Percentiles rank a stretch among this genome's conserved stretches.
These are phyloP conservation scores for Cubamyces lactineus DNA, from an alignment of 768 basidiomycete species.

Conservation along the genomic window DNA sequence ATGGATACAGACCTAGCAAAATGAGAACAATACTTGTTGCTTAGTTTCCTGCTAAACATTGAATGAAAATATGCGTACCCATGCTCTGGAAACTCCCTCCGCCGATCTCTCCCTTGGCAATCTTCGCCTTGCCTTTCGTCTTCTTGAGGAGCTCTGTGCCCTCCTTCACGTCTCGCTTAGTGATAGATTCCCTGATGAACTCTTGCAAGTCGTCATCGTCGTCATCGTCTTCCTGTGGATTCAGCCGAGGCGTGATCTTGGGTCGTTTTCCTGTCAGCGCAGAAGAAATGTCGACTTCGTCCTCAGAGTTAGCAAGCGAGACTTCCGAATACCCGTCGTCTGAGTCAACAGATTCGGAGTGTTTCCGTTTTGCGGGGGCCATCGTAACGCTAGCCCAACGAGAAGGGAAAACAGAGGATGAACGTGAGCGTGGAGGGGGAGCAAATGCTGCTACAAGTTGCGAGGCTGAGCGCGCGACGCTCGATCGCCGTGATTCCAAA, in stretches of 20 bases:
- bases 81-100: constrained; percentile 97
- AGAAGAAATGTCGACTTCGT: constrained; percentile 65
- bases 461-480: not conserved
- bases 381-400: not conserved
- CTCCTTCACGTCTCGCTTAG: constrained; percentile 71
- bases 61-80: constrained; percentile 56
- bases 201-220: constrained; percentile 56
- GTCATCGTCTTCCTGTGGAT: constrained; percentile 28
- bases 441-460: not conserved
- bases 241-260: not conserved
- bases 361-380: constrained; percentile 19
- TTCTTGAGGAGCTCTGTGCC: constrained; percentile 81
- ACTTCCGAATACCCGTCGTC: constrained; percentile 16
- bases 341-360: constrained; percentile 5
- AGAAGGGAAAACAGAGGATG: too few species aligned
- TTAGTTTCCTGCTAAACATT: not conserved
- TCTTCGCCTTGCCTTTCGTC: constrained; percentile 70
- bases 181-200: constrained; percentile 70
- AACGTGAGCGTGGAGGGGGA: not conserved
- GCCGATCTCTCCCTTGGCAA: constrained; percentile 77
- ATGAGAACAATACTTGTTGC: constrained; percentile 1
- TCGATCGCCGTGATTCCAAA: constrained; percentile 12
- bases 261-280: constrained; percentile 49
- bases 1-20: constrained; percentile 74
- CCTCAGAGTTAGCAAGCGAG: constrained; percentile 28